Conservation (phyloP, 2,329 filamentous ascomycete genomes). For the Alternaria sp. region DNA sequence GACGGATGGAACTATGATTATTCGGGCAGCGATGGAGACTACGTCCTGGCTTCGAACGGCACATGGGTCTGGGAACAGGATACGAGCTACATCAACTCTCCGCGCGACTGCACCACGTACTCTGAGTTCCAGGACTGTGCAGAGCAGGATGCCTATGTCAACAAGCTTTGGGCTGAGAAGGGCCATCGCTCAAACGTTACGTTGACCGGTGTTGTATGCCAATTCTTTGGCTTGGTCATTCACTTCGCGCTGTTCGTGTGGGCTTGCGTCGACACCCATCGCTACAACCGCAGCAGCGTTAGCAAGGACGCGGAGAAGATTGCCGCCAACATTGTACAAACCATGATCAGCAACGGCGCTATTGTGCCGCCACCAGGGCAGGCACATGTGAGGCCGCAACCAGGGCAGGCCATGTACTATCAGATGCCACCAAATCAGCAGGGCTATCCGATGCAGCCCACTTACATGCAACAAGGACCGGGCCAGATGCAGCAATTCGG, state of each 20-base stretch:
- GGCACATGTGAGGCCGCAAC: constrained; percentile 22
- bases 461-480: constrained; percentile 22
- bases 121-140: constrained; percentile 37
- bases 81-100: constrained; percentile 20
- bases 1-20: constrained; percentile 15
- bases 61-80: constrained; percentile 43
- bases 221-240: constrained; percentile 41
- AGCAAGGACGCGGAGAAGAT: constrained; percentile 46
- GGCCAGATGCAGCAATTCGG: constrained; percentile 13
- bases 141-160: constrained; percentile 44
- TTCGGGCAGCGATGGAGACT: constrained; percentile 29
- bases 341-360: constrained; percentile 44
- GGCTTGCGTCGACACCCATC: constrained; percentile 50
- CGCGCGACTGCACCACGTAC: constrained; percentile 29
- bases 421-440: constrained; percentile 25
- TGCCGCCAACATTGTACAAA: constrained; percentile 46
- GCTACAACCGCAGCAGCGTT: constrained; percentile 32
- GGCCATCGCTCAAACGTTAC: constrained; percentile 31
- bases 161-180: constrained; percentile 39
- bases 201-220: constrained; percentile 40
- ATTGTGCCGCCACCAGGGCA: constrained; percentile 38
- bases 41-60: constrained; percentile 36
- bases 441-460: constrained; percentile 19
- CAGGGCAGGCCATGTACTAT: constrained; percentile 24
- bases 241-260: constrained; percentile 51